phyloP scores from a whole-genome alignment of 306 rosid species.

The Benincasa hispida region DNA sequence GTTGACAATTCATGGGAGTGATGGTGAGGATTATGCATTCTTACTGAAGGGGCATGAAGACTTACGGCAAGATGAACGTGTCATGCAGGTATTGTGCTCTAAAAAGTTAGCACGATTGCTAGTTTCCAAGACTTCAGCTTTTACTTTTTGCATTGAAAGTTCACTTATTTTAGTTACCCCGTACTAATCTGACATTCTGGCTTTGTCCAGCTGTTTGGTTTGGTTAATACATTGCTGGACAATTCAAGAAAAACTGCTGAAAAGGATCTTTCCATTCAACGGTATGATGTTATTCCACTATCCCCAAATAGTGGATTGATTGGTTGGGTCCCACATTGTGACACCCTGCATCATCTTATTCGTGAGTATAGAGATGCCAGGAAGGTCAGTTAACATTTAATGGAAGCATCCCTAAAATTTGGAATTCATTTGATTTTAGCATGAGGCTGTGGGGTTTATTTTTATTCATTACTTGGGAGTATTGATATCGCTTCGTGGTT shows the following conservation, averaged over 20 bases:
- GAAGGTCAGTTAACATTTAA: constrained; percentile 48
- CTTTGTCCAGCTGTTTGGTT: constrained; percentile 72
- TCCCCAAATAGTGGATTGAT: constrained; percentile 97
- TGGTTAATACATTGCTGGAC: constrained; percentile 86
- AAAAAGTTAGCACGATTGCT: background rate
- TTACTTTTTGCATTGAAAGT: background rate
- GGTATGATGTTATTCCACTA: constrained; percentile 83
- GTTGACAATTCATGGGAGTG: constrained; percentile 88
- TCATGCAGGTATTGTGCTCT: constrained; percentile 69
- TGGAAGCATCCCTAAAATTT: background rate
- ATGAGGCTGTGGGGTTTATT: background rate
- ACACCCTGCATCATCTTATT: constrained; percentile 80
- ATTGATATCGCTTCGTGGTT: constrained; percentile 16
- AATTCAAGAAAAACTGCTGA: constrained; percentile 74
- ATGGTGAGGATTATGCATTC: constrained; percentile 92
- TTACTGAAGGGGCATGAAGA: constrained; percentile 97
- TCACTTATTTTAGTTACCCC: background rate
- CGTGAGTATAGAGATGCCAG: constrained; percentile 89
- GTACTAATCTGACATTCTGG: background rate
- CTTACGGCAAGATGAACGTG: constrained; percentile 96
- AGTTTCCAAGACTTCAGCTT: background rate
- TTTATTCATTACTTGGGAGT: constrained; percentile 4
- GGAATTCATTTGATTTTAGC: background rate
- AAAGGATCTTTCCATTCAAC: constrained; percentile 75
- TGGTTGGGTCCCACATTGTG: constrained; percentile 97